Base-by-base conservation (phyloP, 2,329 filamentous ascomycete species). In the Leptographium galeiforme region DNA sequence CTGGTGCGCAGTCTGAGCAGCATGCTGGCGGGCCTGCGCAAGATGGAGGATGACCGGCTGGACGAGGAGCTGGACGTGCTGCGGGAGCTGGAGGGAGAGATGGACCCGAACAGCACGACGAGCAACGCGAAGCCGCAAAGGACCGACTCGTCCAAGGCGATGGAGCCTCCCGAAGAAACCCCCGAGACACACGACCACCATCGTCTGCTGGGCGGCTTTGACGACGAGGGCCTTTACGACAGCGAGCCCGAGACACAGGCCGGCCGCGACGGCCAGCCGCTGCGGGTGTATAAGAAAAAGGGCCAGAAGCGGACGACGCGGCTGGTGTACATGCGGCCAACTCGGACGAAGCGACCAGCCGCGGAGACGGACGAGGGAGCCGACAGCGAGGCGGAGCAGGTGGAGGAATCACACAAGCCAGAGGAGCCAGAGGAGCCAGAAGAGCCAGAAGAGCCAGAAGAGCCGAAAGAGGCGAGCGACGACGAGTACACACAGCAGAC, bases 281-380 rank as follows among this genome's bases (percentile, higher is more conserved):
- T 81, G 40, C 78, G 75, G 52, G 67, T 79, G 1, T 91, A 78
- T 72, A 91, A 90, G 74, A 93, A 93, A 76, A 87, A 87, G 71
- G 87, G 86, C 0, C 78, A 87, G 64, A 93, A 93, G 72, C 75
- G 87, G 56, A 88, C 86, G 53, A 91, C 87, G 4, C 74, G 82
- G 57, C 72, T 75, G 48, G 74, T 78, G 53, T 89, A 82, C 56
- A 87, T 85, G 70, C 73, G 70, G 57, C 79, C 79, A 2, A 74
- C 68, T 0, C 64, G 70, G 53, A 63, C 65, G 8, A 76, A 74
- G 61, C 74, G 80, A 40, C 73, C 76, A 25, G 57, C 65, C 16
- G 62, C 66, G 4, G 63, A 64, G 16, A 63, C 64, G 4, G 64
- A 64, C 7, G 68, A 68, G 10, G 69, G 70, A 0, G 57, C 64